Conservation (phyloP, 2,329 filamentous ascomycete genomes). For the Neonectria punicea region DNA sequence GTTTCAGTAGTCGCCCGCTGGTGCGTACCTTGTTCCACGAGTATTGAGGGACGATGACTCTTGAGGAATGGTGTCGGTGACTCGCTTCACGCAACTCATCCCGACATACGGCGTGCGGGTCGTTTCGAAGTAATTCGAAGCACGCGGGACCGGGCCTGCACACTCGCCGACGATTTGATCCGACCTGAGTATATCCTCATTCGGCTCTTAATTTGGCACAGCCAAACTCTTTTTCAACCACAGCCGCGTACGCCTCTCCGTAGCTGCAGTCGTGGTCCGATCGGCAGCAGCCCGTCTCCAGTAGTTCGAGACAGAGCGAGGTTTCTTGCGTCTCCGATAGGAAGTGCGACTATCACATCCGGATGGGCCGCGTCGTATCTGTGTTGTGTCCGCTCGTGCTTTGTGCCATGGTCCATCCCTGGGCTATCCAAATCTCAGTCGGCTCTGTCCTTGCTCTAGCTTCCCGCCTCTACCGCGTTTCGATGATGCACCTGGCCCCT, state of each 20-base stretch:
- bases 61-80: neutral
- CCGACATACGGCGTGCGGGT: neutral
- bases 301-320: constrained; percentile 1
- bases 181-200: neutral
- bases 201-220: constrained; percentile 3
- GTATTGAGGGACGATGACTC: neutral
- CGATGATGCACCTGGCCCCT: constrained; percentile 49
- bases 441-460: constrained; percentile 69
- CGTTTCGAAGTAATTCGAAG: neutral
- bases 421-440: constrained; percentile 67
- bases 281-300: constrained; percentile 4
- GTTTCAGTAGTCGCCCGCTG: constrained; percentile 20
- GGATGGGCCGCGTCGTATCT: constrained; percentile 8
- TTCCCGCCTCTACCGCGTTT: constrained; percentile 54
- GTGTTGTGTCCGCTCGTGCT: constrained; percentile 7
- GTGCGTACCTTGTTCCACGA: constrained; percentile 11
- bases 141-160: neutral
- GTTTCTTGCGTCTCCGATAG: constrained; percentile 1
- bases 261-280: constrained; percentile 19
- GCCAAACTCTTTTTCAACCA: constrained; percentile 10
- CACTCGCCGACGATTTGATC: neutral
- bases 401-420: constrained; percentile 8
- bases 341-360: constrained; percentile 14
- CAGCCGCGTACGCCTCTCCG: constrained; percentile 9
- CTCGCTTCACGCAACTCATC: neutral